Percentiles rank a stretch among this genome's conserved stretches.
These are phyloP conservation scores for Coniferiporia weirii DNA, from an alignment of 1,284 basidiomycete genomes.

Conservation along the genomic window DNA sequence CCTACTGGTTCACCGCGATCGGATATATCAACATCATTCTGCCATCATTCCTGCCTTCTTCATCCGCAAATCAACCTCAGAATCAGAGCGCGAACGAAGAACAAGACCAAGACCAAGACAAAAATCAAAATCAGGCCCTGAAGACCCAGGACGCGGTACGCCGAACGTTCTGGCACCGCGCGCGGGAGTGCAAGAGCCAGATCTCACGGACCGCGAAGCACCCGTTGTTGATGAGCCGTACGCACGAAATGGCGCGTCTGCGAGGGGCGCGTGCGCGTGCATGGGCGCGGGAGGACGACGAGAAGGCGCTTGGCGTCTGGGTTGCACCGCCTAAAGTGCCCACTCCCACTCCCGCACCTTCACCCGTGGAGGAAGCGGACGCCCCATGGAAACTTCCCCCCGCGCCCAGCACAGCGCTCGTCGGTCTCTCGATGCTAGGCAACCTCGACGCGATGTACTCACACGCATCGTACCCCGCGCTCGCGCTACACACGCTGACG, in stretches of 20 bases:
- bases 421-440: conserved; percentile 73
- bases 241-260: conserved; percentile 57
- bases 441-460: conserved; percentile 77
- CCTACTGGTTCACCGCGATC: conserved; percentile 74
- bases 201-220: conserved; percentile 57
- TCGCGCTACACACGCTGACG: conserved; percentile 62
- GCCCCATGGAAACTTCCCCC: conserved; percentile 5
- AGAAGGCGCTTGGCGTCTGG: conserved; percentile 42
- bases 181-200: conserved; percentile 61
- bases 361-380: conserved; percentile 2
- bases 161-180: conserved; percentile 67
- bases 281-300: conserved; percentile 73
- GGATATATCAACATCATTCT: conserved; percentile 78
- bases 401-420: conserved; percentile 52
- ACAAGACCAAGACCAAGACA: too few species aligned
- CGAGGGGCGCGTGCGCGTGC: conserved; percentile 51
- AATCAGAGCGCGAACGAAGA: too few species aligned
- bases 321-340: conserved; percentile 34
- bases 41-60: conserved; percentile 55
- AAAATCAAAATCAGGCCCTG: too few species aligned
- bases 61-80: conserved; percentile 18
- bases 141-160: conserved; percentile 25
- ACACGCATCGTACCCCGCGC: conserved; percentile 48
- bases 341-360: conserved; percentile 21
- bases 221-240: conserved; percentile 53